Conservation (phyloP, 371 early-diverging fungal genomes). For the Vairimorpha apis region DNA sequence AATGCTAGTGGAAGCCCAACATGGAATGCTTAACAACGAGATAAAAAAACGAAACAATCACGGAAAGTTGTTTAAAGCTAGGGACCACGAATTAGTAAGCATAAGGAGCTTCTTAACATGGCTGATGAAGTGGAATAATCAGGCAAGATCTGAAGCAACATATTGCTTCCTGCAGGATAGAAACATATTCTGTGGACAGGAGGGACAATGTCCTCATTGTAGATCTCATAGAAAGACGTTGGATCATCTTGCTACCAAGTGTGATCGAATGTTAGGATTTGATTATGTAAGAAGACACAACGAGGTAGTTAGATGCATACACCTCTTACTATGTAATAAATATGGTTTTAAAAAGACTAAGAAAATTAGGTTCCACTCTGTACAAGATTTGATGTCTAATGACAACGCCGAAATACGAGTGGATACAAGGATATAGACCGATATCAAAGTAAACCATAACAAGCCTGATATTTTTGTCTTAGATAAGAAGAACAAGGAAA, state of each 20-base stretch:
- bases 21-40: not conserved
- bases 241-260: not conserved
- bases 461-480: not conserved
- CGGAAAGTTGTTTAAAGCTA: not conserved
- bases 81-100: not conserved
- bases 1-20: not conserved
- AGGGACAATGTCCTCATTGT: not conserved
- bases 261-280: not conserved
- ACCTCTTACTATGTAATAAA: not conserved
- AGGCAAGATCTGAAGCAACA: not conserved
- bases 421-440: not conserved
- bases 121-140: not conserved
- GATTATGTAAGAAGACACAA: not conserved
- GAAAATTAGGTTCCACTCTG: not conserved
- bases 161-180: not conserved
- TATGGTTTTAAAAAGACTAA: not conserved
- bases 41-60: not conserved
- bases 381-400: not conserved
- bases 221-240: not conserved
- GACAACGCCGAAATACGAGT: not conserved
- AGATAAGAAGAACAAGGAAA: not conserved
- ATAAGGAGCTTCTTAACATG: not conserved
- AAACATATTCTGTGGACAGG: not conserved
- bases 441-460: not conserved
- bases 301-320: not conserved